phyloP scores from a whole-genome alignment of 2,329 filamentous ascomycete genomes.

The Corynespora cassiicola region DNA sequence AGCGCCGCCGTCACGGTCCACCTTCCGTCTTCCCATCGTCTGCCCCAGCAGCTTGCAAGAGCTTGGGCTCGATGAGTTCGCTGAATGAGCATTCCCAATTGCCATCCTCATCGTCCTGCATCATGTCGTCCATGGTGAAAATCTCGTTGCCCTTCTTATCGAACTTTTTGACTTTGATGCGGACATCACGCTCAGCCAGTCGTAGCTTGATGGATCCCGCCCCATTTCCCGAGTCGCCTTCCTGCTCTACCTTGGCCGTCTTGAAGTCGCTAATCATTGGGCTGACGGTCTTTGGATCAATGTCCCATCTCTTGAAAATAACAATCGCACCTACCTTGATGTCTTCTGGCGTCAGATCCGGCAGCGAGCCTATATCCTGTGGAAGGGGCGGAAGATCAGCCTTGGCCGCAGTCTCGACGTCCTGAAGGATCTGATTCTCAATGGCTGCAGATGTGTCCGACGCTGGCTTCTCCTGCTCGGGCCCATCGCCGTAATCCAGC shows the following conservation, averaged over 20 bases:
- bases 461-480: slow-evolving; percentile 25
- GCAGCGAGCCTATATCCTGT: slow-evolving; percentile 61
- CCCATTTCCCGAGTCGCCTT: slow-evolving; percentile 51
- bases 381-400: slow-evolving; percentile 71
- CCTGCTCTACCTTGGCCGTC: slow-evolving; percentile 66
- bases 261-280: slow-evolving; percentile 67
- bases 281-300: slow-evolving; percentile 67
- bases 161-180: slow-evolving; percentile 62
- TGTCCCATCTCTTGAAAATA: slow-evolving; percentile 69
- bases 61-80: slow-evolving; percentile 37
- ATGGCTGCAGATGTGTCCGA: slow-evolving; percentile 28
- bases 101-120: slow-evolving; percentile 21
- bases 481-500: slow-evolving; percentile 42
- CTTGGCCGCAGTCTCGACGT: slow-evolving; percentile 51
- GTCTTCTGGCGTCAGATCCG: slow-evolving; percentile 56
- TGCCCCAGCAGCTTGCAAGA: slow-evolving; percentile 30
- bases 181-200: slow-evolving; percentile 73
- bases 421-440: slow-evolving; percentile 45
- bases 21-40: too few species aligned
- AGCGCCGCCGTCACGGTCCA: too few species aligned
- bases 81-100: slow-evolving; percentile 31
- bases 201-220: slow-evolving; percentile 64
- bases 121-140: slow-evolving; percentile 33
- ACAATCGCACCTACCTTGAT: slow-evolving; percentile 68
- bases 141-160: slow-evolving; percentile 75